Evolutionary conservation across 495 filamentous ascomycete genomes (phyloP), one percentile per base, ranked within the genome.

Genomic region (Hypoxylon cercidicola): DNA sequence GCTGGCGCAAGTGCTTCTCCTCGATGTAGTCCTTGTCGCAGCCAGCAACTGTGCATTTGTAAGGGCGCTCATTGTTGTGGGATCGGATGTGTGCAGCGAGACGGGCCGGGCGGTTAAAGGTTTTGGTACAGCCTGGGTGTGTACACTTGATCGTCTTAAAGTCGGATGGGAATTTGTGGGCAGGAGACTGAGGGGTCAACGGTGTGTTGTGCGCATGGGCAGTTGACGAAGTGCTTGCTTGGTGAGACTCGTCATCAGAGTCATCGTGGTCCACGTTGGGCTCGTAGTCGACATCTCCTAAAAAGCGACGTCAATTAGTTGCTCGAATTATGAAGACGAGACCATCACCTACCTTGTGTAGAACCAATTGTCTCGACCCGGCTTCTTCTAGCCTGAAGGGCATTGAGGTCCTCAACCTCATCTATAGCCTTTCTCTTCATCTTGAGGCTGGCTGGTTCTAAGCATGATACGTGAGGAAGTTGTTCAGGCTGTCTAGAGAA

Each of bases 11-110:
- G 76, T 97, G 92, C 62, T 92, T 91, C 43, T 88, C 81, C 32
- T 93, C 89, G 28, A 89, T 77, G 68, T 96, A 99, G 57, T 84
- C 82, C 77, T 97, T 97, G 65, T 84, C 85, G 72, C 95, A 99
- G 15, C 74, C 85, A 0, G 78, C 70, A 55, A 88, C 80, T 2
- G 83, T 77, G 71, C 95, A 99, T 21, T 79, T 73, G 72, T 87
- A 92, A 5, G 90, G 81, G 8, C 93, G 84, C 65, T 93, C 90
- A 63, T 91, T 90, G 40, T 86, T 92, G 72, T 97, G 93, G 2
- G 89, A 90, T 41, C 90, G 81, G 2, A 92, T 69, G 69, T 97
- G 93, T 43, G 90, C 84, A n/a, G 87, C 80, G 1, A 97, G 83
- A 32, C 90, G 85, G n/a, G 85, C 87, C 1, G 90, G 92, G 0